These are phyloP conservation scores for Botryosphaeria dothidea DNA, from an alignment of 2,329 filamentous ascomycete genomes.

Conservation along the genomic window DNA sequence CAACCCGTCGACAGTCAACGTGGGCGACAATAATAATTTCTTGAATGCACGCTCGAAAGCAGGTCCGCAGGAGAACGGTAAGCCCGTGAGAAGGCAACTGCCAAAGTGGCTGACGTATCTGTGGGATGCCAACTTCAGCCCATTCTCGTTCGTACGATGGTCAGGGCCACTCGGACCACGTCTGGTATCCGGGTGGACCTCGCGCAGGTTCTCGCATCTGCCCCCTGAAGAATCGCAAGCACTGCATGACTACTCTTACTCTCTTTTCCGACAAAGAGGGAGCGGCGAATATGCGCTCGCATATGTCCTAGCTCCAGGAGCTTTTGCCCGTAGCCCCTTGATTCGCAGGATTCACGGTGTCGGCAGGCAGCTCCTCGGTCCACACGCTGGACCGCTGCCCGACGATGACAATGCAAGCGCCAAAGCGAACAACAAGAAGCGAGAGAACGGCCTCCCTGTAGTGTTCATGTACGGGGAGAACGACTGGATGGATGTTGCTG, in stretches of 20 bases:
- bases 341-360: slow-evolving; percentile 86
- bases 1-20: slow-evolving; percentile 55
- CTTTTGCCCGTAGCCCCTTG: slow-evolving; percentile 83
- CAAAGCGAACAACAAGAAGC: slow-evolving; percentile 30
- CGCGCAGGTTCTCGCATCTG: slow-evolving; percentile 85
- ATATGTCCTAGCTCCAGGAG: slow-evolving; percentile 90
- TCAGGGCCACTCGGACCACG: slow-evolving; percentile 86
- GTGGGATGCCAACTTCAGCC: slow-evolving; percentile 96
- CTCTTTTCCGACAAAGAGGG: slow-evolving; percentile 87
- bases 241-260: slow-evolving; percentile 91
- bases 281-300: slow-evolving; percentile 92
- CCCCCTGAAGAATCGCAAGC: slow-evolving; percentile 77
- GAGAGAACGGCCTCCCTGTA: slow-evolving; percentile 73
- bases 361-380: slow-evolving; percentile 65
- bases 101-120: slow-evolving; percentile 89
- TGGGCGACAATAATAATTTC: slow-evolving; percentile 52
- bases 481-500: slow-evolving; percentile 97
- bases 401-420: slow-evolving; percentile 26
- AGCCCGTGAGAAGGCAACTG: slow-evolving; percentile 39
- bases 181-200: slow-evolving; percentile 93
- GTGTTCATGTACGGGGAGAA: slow-evolving; percentile 96
- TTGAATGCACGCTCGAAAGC: slow-evolving; percentile 50
- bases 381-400: slow-evolving; percentile 25
- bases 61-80: slow-evolving; percentile 33
- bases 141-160: slow-evolving; percentile 87